Percentiles rank a stretch among this genome's conserved stretches.
phyloP scores from a whole-genome alignment of 176 grass and related monocot species.

The Oryza nivara region DNA sequence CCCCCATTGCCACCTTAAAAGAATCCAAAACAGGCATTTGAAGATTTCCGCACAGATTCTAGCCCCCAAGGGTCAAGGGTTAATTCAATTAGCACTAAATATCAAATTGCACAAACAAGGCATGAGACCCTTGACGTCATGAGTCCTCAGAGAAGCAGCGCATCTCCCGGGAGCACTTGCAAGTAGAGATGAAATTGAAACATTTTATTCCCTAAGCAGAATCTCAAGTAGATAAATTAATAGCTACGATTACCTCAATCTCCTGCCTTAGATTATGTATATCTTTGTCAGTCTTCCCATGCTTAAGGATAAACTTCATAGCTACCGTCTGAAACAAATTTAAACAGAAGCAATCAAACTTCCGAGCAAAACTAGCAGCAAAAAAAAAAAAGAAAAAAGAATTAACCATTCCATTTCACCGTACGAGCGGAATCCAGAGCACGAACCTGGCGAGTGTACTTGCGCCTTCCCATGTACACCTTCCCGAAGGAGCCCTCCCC shows the following conservation, averaged over 20 bases:
- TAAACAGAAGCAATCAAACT: not conserved
- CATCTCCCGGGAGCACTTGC: not conserved
- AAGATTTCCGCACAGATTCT: not conserved
- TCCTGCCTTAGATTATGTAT: constrained; percentile 95
- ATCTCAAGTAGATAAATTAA: not conserved
- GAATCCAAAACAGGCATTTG: not conserved
- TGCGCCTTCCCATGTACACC: constrained; percentile 92
- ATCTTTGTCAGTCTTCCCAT: constrained; percentile 91
- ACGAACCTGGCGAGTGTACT: constrained; percentile 80
- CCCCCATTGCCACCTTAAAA: not conserved
- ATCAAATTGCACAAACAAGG: no score
- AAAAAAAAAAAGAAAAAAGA: not conserved
- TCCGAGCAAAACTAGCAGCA: not conserved
- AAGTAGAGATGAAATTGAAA: not conserved
- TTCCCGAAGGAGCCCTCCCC: constrained; percentile 95
- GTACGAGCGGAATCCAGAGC: constrained; percentile 13
- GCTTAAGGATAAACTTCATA: constrained; percentile 98
- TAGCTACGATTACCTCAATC: constrained; percentile 62
- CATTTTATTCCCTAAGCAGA: not conserved
- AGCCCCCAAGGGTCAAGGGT: no score
- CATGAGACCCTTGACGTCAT: not conserved
- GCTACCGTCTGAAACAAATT: constrained; percentile 72
- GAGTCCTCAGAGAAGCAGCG: not conserved
- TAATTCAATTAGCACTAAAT: no score
- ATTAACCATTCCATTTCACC: not conserved